Evolutionary conservation across 2,329 filamentous ascomycete species (phyloP), one percentile per base, ranked within the genome.

Genomic region (Cercospora beticola): DNA sequence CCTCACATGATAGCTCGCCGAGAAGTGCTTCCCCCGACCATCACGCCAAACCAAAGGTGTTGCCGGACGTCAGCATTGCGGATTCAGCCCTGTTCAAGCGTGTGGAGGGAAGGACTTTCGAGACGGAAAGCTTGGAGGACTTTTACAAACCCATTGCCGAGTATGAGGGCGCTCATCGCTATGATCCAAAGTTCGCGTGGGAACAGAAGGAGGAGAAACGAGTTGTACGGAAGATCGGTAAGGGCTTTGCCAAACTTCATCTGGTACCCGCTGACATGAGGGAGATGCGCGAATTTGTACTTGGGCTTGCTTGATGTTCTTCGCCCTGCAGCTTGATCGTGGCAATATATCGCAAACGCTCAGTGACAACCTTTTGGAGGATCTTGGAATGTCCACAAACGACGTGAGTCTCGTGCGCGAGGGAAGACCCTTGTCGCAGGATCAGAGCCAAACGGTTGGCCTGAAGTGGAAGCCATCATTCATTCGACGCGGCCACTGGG

Each of bases 271-370:
- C 54, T 58, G 54, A 58, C 54, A 33, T 28, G 26, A 33, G n/a
- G 26, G 16, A 58, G 85, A 87, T 69, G 81, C 80, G 65, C 81
- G 80, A 40, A 85, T 87, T 49, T 84, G 82, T 62, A 74, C 80
- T 0, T 87, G 84, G 83, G 82, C 84, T 0, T 87, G 86, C 71
- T 74, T 86, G 21, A 85, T 85, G 79, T 86, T 86, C 76, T 84
- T 86, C 66, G 83, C 84, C 0, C 76, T 87, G 1, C 83, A 87
- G 60, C 78, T 87, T 18, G 83, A 86, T 71, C 65, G 88, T 89
- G 72, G 88, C 88, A 3, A 79, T 88, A 31, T 87, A 86, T 1
- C 88, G 57, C 88, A 90, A 69, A 88, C 89, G 0, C 78, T 89
- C 21, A 87, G 87, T 0, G 89, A 90, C 74, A 86, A 88, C 72